Base-by-base conservation (phyloP, 371 early-diverging fungal species). In the Circinella umbellata region DNA sequence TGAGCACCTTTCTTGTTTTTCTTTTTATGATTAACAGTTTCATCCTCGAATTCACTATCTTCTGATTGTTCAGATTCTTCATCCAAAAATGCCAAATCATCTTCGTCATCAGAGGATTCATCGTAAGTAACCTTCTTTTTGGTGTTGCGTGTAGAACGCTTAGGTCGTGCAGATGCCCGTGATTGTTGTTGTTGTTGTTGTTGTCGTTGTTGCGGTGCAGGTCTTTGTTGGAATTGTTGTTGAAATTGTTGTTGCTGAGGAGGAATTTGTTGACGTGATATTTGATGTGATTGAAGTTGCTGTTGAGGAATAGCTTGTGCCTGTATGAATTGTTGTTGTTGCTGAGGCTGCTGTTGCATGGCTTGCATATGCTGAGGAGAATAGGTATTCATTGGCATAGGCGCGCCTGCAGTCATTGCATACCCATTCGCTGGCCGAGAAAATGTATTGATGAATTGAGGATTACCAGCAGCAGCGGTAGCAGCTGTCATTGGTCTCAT, bases 41-140 rank as follows among this genome's bases (percentile, higher is more conserved):
- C 68, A 46, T 71, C 72, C 54, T 76, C 76, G 65, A 76, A 76
- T 57, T 76, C 77, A 51, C 73, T 73, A 15, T 66, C 71, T 35
- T 73, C 69, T 1, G 62, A 66, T 37, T 76, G 69, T 39, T 83
- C 84, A 48, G 76, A 72, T 49, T 73, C 73, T 20, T 70, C 77
- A 39, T 73, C 54, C 62, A 73, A 47, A 46, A 76, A 71, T n/a
- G 39, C 77, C 79, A 68, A 69, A 64, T 47, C 72, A 14, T 81
- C 80, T 63, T 81, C 80, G 53, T 80, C 84, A 34, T 84, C 82
- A 10, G 84, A 81, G 13, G 84, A 77, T 51, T 78, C 76, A 18
- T 84, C 84, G 38, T 84, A 81, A 39, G 67, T 67, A 7, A 76
- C 74, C 61, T 75, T 80, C 71, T 80, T 80, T 64, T 77, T 81